phyloP scores from a whole-genome alignment of 2,329 filamentous ascomycete species.

The Penicillium aurantiogriseum region DNA sequence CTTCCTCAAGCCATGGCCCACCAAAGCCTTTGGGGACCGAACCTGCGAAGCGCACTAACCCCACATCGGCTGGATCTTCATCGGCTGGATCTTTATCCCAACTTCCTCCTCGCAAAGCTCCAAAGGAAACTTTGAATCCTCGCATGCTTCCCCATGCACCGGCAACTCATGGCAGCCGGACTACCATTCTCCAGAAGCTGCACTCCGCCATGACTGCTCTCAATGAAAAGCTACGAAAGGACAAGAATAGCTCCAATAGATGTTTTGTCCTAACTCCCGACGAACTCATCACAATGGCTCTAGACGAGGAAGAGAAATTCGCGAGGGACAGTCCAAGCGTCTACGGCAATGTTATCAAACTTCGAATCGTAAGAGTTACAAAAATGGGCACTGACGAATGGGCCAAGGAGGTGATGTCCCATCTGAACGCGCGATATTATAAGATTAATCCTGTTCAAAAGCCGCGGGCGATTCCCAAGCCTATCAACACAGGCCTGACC shows the following conservation, averaged over 20 bases:
- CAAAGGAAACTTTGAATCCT: constrained; percentile 46
- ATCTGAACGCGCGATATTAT: constrained; percentile 40
- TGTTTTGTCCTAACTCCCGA: constrained; percentile 41
- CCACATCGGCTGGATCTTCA: neutral
- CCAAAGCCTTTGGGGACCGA: neutral
- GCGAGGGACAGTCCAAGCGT: constrained; percentile 67
- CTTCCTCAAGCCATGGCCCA: constrained; percentile 17
- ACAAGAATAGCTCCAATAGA: constrained; percentile 32
- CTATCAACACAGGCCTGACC: constrained; percentile 68
- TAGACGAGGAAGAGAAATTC: constrained; percentile 70
- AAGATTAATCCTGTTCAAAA: constrained; percentile 28
- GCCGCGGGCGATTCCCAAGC: constrained; percentile 45
- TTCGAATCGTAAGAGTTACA: constrained; percentile 71
- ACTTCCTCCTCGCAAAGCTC: constrained; percentile 32
- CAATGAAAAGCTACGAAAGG: constrained; percentile 39
- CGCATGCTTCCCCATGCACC: constrained; percentile 46
- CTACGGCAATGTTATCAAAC: constrained; percentile 82
- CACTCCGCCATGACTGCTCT: constrained; percentile 44
- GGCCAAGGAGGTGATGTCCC: constrained; percentile 59
- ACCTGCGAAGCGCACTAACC: neutral
- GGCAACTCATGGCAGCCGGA: constrained; percentile 41
- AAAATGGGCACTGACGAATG: constrained; percentile 72
- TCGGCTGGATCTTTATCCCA: constrained; percentile 1
- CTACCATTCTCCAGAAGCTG: constrained; percentile 45
- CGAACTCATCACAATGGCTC: constrained; percentile 47